Evolutionary conservation across 1,284 basidiomycete species (phyloP).

Genomic region (Papiliotrema terrestris): DNA sequence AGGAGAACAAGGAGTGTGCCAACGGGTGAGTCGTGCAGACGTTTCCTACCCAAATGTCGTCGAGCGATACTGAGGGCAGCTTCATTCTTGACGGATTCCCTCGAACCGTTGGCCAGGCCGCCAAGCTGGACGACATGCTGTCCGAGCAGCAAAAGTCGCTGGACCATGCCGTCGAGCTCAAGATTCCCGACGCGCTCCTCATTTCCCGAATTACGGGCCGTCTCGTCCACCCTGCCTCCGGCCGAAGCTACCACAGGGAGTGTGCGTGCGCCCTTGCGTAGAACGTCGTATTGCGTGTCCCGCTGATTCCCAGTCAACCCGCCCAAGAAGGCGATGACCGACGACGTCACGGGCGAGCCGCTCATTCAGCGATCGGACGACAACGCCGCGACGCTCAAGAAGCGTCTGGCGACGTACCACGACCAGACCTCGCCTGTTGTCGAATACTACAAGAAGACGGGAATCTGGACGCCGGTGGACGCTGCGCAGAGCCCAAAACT

Average conservation of each 20-base stretch:
- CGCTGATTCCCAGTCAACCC: conserved; percentile 61
- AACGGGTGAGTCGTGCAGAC: conserved; percentile 67
- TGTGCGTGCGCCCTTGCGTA: conserved; percentile 62
- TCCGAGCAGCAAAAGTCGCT: conserved; percentile 74
- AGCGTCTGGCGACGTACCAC: conserved; percentile 84
- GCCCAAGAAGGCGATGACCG: conserved; percentile 89
- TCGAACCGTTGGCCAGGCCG: conserved; percentile 93
- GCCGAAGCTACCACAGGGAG: conserved; percentile 90
- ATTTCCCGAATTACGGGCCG: conserved; percentile 97
- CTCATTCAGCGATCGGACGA: conserved; percentile 89
- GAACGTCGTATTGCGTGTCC: no score
- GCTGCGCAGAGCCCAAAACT: conserved; percentile 87
- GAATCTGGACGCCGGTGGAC: conserved; percentile 84
- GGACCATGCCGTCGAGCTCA: conserved; percentile 85
- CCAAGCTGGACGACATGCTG: conserved; percentile 94
- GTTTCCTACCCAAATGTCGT: no score
- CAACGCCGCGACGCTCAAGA: conserved; percentile 87
- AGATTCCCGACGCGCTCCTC: conserved; percentile 90
- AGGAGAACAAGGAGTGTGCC: conserved; percentile 87
- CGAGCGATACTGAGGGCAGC: no score
- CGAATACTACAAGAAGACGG: conserved; percentile 92
- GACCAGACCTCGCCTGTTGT: conserved; percentile 88
- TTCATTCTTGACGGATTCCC: conserved; percentile 99
- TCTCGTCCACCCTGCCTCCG: conserved; percentile 83
- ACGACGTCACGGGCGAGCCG: conserved; percentile 93